Percentiles rank a stretch among this genome's conserved stretches.
Conservation (phyloP, 139 green algal species). For the Picochlorum sp. region DNA sequence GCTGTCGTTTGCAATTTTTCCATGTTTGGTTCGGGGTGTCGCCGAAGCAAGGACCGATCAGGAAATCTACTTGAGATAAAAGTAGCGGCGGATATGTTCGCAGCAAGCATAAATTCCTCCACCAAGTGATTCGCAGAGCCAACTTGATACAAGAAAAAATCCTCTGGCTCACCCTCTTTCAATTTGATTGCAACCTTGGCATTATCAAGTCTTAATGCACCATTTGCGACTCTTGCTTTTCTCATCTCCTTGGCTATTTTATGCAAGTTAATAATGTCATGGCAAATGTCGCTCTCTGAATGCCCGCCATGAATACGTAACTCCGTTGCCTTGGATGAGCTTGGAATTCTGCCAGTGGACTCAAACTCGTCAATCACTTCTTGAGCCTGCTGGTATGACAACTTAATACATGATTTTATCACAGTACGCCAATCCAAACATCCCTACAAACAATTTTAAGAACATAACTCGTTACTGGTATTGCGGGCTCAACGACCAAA, state of each 20-base stretch:
- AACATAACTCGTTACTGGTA: no score
- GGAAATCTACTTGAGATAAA: conserved; percentile 65
- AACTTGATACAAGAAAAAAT: conserved; percentile 36
- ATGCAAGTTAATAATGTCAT: conserved; percentile 59
- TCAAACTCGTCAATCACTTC: conserved; percentile 55
- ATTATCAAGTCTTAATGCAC: conserved; percentile 75
- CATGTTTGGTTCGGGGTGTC: conserved; percentile 49
- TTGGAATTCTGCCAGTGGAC: no score
- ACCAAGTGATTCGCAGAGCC: conserved; percentile 82
- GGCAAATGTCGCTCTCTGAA: conserved; percentile 57
- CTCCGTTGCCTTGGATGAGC: not conserved
- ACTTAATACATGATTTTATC: conserved; percentile 81
- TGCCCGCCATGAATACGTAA: conserved; percentile 35
- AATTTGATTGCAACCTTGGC: conserved; percentile 57
- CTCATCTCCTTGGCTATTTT: conserved; percentile 50
- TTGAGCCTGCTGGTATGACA: conserved; percentile 79
- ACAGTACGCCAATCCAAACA: conserved; percentile 65
- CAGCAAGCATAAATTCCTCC: conserved; percentile 98
- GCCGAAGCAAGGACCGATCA: conserved; percentile 55
- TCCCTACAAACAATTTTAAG: not conserved
- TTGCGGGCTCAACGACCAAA: no score
- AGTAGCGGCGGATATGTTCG: conserved; percentile 78
- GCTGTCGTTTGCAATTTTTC: conserved; percentile 53
- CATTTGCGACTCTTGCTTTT: conserved; percentile 31
- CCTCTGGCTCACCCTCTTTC: conserved; percentile 59